Evolutionary conservation across 129 eudicot genomes (phyloP).

Genomic region (Silybum marianum): DNA sequence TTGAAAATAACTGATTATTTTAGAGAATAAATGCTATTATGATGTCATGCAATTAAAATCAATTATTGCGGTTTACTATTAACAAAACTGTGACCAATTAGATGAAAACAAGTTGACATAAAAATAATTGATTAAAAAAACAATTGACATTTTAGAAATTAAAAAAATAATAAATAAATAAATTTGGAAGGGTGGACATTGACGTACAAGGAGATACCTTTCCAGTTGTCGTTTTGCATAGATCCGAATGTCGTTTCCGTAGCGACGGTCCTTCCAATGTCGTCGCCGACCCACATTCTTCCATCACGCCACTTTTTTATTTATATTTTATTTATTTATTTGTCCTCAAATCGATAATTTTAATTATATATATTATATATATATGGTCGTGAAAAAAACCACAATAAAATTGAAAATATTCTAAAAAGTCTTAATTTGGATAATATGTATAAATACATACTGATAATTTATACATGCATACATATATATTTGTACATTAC

Average conservation of each 20-base stretch:
- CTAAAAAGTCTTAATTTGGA: too few species aligned
- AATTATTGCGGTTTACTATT: not conserved
- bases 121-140: not conserved
- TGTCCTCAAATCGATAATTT: not conserved
- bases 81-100: not conserved
- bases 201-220: constrained; percentile 20
- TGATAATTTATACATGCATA: too few species aligned
- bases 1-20: too few species aligned
- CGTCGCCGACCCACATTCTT: constrained; percentile 26
- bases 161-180: not conserved
- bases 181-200: not conserved
- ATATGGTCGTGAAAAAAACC: too few species aligned
- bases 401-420: too few species aligned
- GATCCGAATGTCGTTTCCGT: constrained; percentile 18
- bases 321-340: not conserved
- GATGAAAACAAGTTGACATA: not conserved
- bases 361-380: too few species aligned
- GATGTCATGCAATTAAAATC: not conserved
- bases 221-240: constrained; percentile 8
- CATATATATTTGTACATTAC: too few species aligned
- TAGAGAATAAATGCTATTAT: not conserved
- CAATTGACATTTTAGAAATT: not conserved
- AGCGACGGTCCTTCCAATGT: constrained; percentile 19
- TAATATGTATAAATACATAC: too few species aligned
- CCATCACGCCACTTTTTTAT: not conserved